phyloP scores from a whole-genome alignment of 2,329 filamentous ascomycete genomes.

The Trichoderma koningii region DNA sequence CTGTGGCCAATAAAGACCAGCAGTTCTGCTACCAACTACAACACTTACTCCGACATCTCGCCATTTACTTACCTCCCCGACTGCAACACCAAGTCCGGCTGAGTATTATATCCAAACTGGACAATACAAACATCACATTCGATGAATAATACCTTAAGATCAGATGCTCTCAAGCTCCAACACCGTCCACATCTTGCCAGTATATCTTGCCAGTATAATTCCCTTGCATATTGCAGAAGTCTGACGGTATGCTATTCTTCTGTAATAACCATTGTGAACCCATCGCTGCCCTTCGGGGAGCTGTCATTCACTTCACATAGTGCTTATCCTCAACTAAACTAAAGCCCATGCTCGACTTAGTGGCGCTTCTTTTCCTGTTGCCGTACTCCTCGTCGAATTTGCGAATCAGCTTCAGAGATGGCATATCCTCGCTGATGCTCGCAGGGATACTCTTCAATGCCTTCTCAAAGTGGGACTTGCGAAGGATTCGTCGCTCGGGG shows the following conservation, averaged over 20 bases:
- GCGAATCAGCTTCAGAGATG: constrained; percentile 77
- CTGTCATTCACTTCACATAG: background rate
- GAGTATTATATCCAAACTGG: no score
- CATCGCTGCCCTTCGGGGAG: background rate
- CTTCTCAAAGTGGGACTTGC: constrained; percentile 74
- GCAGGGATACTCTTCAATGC: constrained; percentile 88
- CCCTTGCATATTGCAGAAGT: background rate
- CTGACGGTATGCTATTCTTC: background rate
- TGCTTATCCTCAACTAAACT: constrained; percentile 47
- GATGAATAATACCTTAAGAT: background rate
- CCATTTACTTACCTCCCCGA: background rate
- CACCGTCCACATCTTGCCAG: background rate
- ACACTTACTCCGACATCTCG: background rate
- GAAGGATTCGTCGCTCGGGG: constrained; percentile 60
- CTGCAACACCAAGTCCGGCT: background rate
- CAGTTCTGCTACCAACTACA: background rate
- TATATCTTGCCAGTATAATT: no score
- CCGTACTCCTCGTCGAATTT: constrained; percentile 97
- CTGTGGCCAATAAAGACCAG: background rate
- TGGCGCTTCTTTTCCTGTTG: constrained; percentile 70
- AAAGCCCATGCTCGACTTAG: constrained; percentile 60
- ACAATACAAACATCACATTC: background rate
- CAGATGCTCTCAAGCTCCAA: background rate
- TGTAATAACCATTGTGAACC: background rate
- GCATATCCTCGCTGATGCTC: constrained; percentile 93